A percentile compares a stretch with the other conserved stretches of the same genome.
These are phyloP conservation scores for Ganoderma lingzhi DNA, from an alignment of 1,284 basidiomycete genomes.

Conservation along the genomic window DNA sequence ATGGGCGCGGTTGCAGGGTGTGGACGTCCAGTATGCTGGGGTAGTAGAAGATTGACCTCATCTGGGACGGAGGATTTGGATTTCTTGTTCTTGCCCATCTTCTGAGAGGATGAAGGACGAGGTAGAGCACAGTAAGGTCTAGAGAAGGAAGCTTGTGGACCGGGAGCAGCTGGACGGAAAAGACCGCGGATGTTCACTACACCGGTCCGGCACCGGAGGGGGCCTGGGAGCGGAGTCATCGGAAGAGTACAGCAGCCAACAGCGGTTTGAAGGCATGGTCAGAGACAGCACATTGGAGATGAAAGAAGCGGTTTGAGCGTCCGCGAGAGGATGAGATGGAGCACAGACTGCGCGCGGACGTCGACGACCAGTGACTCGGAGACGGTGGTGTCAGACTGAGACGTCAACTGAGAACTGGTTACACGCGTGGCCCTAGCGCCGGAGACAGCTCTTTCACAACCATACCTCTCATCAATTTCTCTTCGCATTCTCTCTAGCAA, in stretches of 20 bases:
- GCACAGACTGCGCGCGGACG: not conserved
- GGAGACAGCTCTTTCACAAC: not conserved
- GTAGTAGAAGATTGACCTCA: slow-evolving; percentile 41
- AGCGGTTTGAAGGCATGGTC: not conserved
- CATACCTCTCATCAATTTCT: not conserved
- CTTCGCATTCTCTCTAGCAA: not conserved
- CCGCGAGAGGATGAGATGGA: not conserved
- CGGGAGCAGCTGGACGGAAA: slow-evolving; percentile 1
- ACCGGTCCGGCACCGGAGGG: slow-evolving; percentile 2
- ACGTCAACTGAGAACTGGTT: too few relatives aligned
- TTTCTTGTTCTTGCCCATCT: slow-evolving; percentile 46
- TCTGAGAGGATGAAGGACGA: slow-evolving; percentile 5
- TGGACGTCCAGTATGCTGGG: slow-evolving; percentile 34
- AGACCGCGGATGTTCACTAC: not conserved
- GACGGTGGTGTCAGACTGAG: too few relatives aligned
- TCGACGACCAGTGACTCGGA: too few relatives aligned
- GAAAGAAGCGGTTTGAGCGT: not conserved
- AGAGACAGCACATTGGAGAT: not conserved
- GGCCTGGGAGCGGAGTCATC: not conserved
- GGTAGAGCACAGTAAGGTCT: not conserved
- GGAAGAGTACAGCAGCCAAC: not conserved
- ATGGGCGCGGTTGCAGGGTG: slow-evolving; percentile 48
- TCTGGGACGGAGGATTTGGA: slow-evolving; percentile 36
- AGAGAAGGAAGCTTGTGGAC: not conserved
- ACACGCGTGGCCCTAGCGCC: too few relatives aligned